Evolutionary conservation across 371 early-diverging fungal species (phyloP), one percentile per base, ranked within the genome.

Genomic region (Mucor piriformis): DNA sequence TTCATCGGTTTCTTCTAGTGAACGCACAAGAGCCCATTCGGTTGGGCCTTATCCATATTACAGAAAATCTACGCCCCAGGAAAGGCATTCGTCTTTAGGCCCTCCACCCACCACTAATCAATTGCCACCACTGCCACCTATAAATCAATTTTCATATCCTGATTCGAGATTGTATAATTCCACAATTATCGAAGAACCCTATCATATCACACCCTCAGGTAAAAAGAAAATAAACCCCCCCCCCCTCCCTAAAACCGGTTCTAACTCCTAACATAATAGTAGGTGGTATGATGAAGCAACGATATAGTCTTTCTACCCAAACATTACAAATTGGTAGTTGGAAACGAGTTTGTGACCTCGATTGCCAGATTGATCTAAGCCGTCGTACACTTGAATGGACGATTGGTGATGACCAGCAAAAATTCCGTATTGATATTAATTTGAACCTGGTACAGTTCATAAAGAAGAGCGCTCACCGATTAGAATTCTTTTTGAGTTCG

Each of bases 291-390:
- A 37, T 15, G 38, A 44, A 63, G 25, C 37, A 56, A 16, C 42
- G 15, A n/a, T 59, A 25, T 16, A 32, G 10, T 32, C 33, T 70
- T 8, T 50, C 67, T 63, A 83, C 73, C 20, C 82, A 85, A 46
- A 84, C 86, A 12, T 64, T 90, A 25, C 68, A 79, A 15, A 86
- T 90, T 51, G 91, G 91, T 46, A 84, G 80, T 6, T 90, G 91
- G 91, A 84, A 88, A 50, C 82, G 91, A 32, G 82, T 88, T 54
- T 66, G 73, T 25, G 86, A 86, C 51, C 63, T 90, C 33, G 59
- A 80, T 35, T 86, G 86, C 64, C 76, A 79, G 34, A 81, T 83
- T 62, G 73, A 82, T 29, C 69, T 78, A 1, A 53, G 67, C 6
- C 62, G 74, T 20, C 81, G 77, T 20, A 58, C 70, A 27, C 71